A percentile compares a stretch with the other conserved stretches of the same genome.
Conservation (phyloP, 208 protist genomes). For the Leptomonas pyrrhocoris region DNA sequence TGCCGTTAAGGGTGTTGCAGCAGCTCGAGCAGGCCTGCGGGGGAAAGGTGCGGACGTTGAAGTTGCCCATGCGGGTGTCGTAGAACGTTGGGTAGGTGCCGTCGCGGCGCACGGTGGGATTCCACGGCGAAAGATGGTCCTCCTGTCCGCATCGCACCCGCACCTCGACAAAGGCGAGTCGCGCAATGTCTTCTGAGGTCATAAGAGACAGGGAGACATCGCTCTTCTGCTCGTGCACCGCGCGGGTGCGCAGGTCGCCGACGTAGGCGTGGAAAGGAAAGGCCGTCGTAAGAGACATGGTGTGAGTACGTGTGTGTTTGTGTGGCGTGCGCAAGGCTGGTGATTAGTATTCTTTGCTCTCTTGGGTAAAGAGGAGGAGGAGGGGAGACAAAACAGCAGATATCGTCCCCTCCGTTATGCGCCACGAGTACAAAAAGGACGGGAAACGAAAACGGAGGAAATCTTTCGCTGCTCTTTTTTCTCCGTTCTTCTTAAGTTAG, state of each 20-base stretch:
- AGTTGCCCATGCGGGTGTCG: constrained; percentile 92
- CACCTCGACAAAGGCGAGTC: constrained; percentile 84
- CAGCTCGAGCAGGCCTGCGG: constrained; percentile 86
- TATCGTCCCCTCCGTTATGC: too few relatives aligned
- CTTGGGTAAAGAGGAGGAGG: neutral
- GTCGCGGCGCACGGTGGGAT: constrained; percentile 29
- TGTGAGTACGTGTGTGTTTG: neutral
- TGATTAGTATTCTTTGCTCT: too few relatives aligned
- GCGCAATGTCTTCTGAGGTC: constrained; percentile 79
- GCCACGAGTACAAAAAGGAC: too few relatives aligned
- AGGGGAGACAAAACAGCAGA: neutral
- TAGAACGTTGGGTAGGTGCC: constrained; percentile 77
- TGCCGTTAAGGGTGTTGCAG: constrained; percentile 49
- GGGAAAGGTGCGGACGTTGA: constrained; percentile 72
- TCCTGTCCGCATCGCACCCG: constrained; percentile 70
- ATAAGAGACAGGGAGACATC: constrained; percentile 85
- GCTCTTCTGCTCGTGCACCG: constrained; percentile 58
- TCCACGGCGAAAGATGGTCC: constrained; percentile 44
- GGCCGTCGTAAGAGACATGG: constrained; percentile 87
- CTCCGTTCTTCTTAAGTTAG: too few relatives aligned
- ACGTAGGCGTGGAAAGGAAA: constrained; percentile 87
- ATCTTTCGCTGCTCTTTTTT: too few relatives aligned
- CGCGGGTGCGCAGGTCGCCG: constrained; percentile 82
- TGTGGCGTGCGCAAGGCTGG: neutral
- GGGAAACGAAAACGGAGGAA: too few relatives aligned